These are phyloP conservation scores for Neostapfia colusana DNA, from an alignment of 176 grass and related monocot genomes.

Conservation along the genomic window DNA sequence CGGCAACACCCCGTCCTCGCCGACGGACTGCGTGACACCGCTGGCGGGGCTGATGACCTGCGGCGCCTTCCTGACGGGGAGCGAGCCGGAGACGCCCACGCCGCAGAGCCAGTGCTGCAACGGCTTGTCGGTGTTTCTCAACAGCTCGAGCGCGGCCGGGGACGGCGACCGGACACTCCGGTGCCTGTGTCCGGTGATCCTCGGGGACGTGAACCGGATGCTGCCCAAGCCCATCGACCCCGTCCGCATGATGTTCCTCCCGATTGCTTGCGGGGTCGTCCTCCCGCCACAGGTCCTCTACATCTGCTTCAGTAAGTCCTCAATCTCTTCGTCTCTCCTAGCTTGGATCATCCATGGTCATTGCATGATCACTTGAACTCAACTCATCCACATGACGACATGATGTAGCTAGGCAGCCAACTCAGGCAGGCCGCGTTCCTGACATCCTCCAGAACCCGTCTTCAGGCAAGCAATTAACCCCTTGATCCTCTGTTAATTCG, in stretches of 20 bases:
- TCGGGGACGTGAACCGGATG: constrained; percentile 53
- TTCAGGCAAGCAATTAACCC: too few species aligned
- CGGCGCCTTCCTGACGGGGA: constrained; percentile 50
- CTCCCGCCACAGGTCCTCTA: constrained; percentile 45
- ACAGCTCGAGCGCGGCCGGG: constrained; percentile 19
- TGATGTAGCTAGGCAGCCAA: too few species aligned
- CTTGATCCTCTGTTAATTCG: too few species aligned
- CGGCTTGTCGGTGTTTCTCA: constrained; percentile 37
- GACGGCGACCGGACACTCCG: constrained; percentile 36
- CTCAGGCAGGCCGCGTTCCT: too few species aligned
- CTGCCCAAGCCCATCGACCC: constrained; percentile 49
- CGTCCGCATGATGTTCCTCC: constrained; percentile 51
- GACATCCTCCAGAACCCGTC: too few species aligned
- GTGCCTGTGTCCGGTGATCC: constrained; percentile 53
- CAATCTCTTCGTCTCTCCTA: too few species aligned
- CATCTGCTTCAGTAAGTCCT: constrained; percentile 47
- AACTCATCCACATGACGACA: too few species aligned
- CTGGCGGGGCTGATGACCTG: constrained; percentile 53
- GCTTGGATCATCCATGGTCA: too few species aligned
- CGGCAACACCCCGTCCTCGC: not conserved
- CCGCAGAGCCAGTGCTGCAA: constrained; percentile 48
- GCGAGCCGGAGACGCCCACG: constrained; percentile 37
- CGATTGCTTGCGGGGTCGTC: constrained; percentile 51
- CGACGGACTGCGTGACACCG: constrained; percentile 54
- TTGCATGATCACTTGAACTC: too few species aligned